phyloP scores from a whole-genome alignment of 2,329 filamentous ascomycete species.

The Ascochyta rabiei region DNA sequence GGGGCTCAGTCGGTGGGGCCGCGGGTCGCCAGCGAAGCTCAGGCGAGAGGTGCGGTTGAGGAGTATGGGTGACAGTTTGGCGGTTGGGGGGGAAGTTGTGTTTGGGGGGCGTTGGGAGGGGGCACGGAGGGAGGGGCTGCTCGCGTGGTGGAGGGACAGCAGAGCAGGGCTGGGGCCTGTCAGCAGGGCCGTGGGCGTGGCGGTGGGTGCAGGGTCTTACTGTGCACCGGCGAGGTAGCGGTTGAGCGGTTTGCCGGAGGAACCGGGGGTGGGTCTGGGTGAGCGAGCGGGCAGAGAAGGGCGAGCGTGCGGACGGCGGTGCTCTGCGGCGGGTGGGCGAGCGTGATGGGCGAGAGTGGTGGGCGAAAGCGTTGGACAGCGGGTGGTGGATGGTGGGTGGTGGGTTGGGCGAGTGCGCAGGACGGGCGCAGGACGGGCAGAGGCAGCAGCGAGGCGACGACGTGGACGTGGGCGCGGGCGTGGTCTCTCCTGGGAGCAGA shows the following conservation, averaged over 20 bases:
- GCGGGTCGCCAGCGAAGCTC: slow-evolving; percentile 84
- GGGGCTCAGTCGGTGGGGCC: slow-evolving; percentile 50
- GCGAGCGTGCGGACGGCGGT: too few relatives aligned
- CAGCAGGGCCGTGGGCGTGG: slow-evolving; percentile 8
- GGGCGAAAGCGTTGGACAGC: too few relatives aligned
- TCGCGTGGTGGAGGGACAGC: slow-evolving; percentile 8
- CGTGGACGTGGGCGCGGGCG: slow-evolving; percentile 1
- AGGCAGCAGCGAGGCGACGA: not conserved
- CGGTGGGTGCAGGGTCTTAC: slow-evolving; percentile 35
- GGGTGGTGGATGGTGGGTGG: too few relatives aligned
- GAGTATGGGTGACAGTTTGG: slow-evolving; percentile 94
- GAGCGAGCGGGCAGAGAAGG: too few relatives aligned
- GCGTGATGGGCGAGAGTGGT: too few relatives aligned
- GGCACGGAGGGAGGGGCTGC: not conserved
- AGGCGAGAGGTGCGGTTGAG: slow-evolving; percentile 77
- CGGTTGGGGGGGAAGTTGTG: slow-evolving; percentile 67
- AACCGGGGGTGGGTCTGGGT: not conserved
- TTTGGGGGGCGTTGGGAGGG: not conserved
- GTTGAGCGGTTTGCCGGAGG: slow-evolving; percentile 1
- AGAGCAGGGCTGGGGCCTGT: not conserved
- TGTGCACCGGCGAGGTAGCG: slow-evolving; percentile 13
- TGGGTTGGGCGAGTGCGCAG: too few relatives aligned
- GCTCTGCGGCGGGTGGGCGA: too few relatives aligned
- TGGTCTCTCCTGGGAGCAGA: slow-evolving; percentile 3
- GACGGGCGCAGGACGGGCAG: too few relatives aligned